Percentiles rank a stretch among this genome's conserved stretches.
These are phyloP conservation scores for Blastobotrys aristatus DNA, from an alignment of 1,139 yeast genomes.

Conservation along the genomic window DNA sequence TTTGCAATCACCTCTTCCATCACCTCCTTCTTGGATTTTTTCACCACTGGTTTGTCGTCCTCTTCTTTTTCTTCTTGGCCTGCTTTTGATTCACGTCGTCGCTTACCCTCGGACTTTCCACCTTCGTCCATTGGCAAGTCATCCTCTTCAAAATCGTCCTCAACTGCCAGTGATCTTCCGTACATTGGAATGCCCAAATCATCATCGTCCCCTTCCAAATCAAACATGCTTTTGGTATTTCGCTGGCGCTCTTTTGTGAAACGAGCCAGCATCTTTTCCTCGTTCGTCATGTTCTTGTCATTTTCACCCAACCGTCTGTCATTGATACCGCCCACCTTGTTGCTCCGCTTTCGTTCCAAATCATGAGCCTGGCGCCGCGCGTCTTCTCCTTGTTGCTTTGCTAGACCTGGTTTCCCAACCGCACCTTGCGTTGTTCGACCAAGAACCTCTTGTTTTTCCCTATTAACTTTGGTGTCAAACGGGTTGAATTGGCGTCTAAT, in stretches of 20 bases:
- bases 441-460: conserved; percentile 60
- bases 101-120: conserved; percentile 15
- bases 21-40: conserved; percentile 88
- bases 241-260: conserved; percentile 79
- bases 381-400: conserved; percentile 75
- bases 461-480: conserved; percentile 67
- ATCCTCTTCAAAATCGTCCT: conserved; percentile 44
- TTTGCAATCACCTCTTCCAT: conserved; percentile 97
- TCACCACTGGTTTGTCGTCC: conserved; percentile 39
- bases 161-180: conserved; percentile 60
- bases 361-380: conserved; percentile 61
- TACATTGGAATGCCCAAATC: conserved; percentile 49
- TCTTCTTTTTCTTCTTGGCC: conserved; percentile 20
- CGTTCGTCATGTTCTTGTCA: conserved; percentile 63
- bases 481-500: conserved; percentile 85
- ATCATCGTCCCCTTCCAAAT: conserved; percentile 49
- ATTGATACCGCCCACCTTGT: conserved; percentile 69
- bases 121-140: conserved; percentile 43
- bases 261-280: conserved; percentile 87
- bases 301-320: conserved; percentile 94
- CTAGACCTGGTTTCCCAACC: conserved; percentile 65
- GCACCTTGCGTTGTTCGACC: conserved; percentile 57
- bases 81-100: conserved; percentile 5
- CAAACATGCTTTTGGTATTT: conserved; percentile 48
- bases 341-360: conserved; percentile 53